phyloP scores from a whole-genome alignment of 2,329 filamentous ascomycete species.

The Fusarium ambrosium region DNA sequence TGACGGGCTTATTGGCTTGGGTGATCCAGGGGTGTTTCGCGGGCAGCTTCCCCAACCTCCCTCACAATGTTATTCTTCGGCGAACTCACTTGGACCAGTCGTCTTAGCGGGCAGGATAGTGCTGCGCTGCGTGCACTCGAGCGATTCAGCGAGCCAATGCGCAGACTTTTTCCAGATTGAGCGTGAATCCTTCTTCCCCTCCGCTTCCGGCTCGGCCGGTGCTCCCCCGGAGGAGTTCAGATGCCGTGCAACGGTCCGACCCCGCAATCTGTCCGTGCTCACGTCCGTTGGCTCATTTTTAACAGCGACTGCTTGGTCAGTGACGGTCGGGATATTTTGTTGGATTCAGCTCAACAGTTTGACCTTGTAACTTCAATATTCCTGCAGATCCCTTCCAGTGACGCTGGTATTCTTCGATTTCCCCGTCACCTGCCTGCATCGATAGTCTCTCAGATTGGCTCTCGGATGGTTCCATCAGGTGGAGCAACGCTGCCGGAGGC shows the following conservation, averaged over 20 bases:
- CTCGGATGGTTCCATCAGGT: slow-evolving; percentile 16
- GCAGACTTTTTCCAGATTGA: background rate
- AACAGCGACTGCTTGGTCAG: background rate
- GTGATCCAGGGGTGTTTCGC: background rate
- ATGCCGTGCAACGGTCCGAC: slow-evolving; percentile 27
- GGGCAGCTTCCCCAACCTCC: slow-evolving; percentile 6
- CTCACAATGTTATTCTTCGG: background rate
- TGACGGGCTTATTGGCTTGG: slow-evolving; percentile 26
- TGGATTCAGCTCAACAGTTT: background rate
- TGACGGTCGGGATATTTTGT: background rate
- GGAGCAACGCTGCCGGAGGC: slow-evolving; percentile 25
- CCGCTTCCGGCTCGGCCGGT: slow-evolving; percentile 15
- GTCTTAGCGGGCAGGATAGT: background rate
- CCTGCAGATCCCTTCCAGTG: background rate
- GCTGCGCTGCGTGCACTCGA: background rate
- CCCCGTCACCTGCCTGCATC: slow-evolving; percentile 17
- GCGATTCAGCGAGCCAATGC: background rate
- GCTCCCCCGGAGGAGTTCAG: slow-evolving; percentile 1
- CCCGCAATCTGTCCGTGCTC: slow-evolving; percentile 18
- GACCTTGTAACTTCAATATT: background rate
- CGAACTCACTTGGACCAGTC: background rate
- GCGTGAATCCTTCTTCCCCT: background rate
- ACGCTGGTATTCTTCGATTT: slow-evolving; percentile 12
- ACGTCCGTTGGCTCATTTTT: background rate
- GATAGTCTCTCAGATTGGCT: slow-evolving; percentile 22